Conservation (phyloP, 139 green algal genomes). For the Nannochloris sp. region DNA sequence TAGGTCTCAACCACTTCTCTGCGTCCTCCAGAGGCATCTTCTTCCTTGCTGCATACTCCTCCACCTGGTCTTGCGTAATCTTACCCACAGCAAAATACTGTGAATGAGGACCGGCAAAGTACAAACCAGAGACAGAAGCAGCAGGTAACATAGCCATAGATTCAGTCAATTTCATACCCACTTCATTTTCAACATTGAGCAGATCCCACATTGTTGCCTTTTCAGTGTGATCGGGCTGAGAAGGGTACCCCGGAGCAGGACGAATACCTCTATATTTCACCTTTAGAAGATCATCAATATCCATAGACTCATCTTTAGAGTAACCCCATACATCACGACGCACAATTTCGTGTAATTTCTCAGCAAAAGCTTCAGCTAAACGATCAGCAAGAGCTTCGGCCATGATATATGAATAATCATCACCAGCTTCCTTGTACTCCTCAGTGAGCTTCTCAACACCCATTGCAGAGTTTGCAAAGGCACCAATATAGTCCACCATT, state of each 20-base stretch:
- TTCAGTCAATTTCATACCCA: slow-evolving; percentile 87
- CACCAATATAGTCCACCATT: slow-evolving; percentile 90
- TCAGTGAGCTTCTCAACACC: slow-evolving; percentile 80
- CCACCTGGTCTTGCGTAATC: slow-evolving; percentile 88
- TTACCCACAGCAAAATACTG: slow-evolving; percentile 99
- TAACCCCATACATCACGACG: slow-evolving; percentile 93
- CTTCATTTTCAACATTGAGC: slow-evolving; percentile 72
- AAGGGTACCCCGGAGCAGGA: slow-evolving; percentile 95
- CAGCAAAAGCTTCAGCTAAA: slow-evolving; percentile 93
- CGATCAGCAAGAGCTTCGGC: slow-evolving; percentile 93
- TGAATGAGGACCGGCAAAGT: slow-evolving; percentile 75
- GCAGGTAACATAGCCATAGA: slow-evolving; percentile 94
- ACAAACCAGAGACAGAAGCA: slow-evolving; percentile 88
- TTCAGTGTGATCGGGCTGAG: slow-evolving; percentile 97
- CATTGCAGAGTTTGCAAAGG: slow-evolving; percentile 87
- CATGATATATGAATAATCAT: slow-evolving; percentile 98
- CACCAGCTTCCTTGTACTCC: slow-evolving; percentile 61
- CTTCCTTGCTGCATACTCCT: slow-evolving; percentile 88
- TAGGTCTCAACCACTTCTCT: slow-evolving; percentile 83
- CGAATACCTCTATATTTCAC: slow-evolving; percentile 98
- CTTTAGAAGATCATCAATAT: slow-evolving; percentile 92
- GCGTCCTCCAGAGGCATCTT: slow-evolving; percentile 68
- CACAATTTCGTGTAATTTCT: slow-evolving; percentile 89
- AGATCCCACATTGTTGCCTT: slow-evolving; percentile 96
- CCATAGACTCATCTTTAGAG: slow-evolving; percentile 75